Percentiles rank a stretch among this genome's conserved stretches.
These are phyloP conservation scores for Haplosporangium gracile DNA, from an alignment of 192 early-diverging fungal species.

Conservation along the genomic window DNA sequence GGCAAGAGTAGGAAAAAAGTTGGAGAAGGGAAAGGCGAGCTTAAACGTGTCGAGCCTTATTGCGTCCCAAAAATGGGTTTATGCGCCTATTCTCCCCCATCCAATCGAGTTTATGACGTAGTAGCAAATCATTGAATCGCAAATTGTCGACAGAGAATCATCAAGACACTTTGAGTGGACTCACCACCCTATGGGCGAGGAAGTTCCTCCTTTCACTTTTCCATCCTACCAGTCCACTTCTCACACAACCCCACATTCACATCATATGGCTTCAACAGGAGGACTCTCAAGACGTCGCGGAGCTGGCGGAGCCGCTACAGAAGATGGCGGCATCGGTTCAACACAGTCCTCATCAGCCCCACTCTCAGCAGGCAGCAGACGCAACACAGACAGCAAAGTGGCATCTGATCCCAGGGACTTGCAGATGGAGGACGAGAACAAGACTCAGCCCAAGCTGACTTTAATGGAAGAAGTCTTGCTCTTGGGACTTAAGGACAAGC, in stretches of 20 bases:
- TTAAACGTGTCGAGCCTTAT: too few species aligned
- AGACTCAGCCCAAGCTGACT: slow-evolving; percentile 80
- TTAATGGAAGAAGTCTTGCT: slow-evolving; percentile 96
- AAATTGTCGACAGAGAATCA: neutral
- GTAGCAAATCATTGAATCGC: too few species aligned
- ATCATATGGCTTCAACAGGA: slow-evolving; percentile 44
- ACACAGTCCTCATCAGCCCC: slow-evolving; percentile 44
- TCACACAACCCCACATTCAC: slow-evolving; percentile 1
- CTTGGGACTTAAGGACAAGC: slow-evolving; percentile 93
- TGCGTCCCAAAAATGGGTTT: too few species aligned
- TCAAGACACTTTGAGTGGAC: neutral
- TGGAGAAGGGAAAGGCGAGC: too few species aligned
- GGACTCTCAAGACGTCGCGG: slow-evolving; percentile 58
- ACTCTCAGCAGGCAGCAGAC: slow-evolving; percentile 27
- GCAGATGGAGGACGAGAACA: slow-evolving; percentile 66
- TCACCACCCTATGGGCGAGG: neutral
- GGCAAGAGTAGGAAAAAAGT: too few species aligned
- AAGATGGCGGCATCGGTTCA: slow-evolving; percentile 36
- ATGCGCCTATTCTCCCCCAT: too few species aligned
- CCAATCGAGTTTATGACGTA: too few species aligned
- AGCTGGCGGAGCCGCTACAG: slow-evolving; percentile 40
- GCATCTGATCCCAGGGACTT: slow-evolving; percentile 70
- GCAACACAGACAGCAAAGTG: slow-evolving; percentile 57
- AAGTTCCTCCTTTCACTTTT: neutral
- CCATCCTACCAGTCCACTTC: neutral